Base-by-base conservation (phyloP, 1,284 basidiomycete species). In the Rhodotorula glutinis region DNA sequence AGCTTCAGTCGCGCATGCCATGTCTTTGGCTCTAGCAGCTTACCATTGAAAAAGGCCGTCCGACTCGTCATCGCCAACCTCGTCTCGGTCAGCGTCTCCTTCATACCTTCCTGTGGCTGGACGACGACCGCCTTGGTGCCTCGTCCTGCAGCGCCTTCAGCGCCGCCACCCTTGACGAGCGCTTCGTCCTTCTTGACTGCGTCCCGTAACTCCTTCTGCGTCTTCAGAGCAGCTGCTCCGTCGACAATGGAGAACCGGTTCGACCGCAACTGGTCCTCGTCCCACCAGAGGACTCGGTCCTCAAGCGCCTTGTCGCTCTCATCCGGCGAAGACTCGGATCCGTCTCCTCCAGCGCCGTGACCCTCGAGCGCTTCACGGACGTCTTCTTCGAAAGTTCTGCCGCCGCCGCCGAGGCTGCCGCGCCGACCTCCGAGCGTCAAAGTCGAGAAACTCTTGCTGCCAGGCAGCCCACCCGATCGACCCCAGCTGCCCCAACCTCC, bases 41-140 rank as follows among this genome's bases (percentile, higher is more conserved):
- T 57, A 70, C 69, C 91, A 83, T 93, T 91, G 82, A 96, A 95
- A 79, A 92, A 96, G 10, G 92, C 93, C 25, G 91, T 90, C 58
- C 94, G 85, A 76, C 90, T 93, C 4, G 94, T 96, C 92, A 98
- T 97, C 0, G 95, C 95, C 74, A 98, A 81, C 55, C 92, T 82
- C 7, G 91, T 93, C 29, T 90, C 63, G 13, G 30, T 89, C 74
- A 92, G 85, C 17, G 85, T 85, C 49, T 77, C 80, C 67, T 76
- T 78, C 60, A 76, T 76, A 40, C 69, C 75, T 53, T 74, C 62
- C 25, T 43, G n/a, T 33, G 17, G 41, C 52, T 56, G 33, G 44
- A 53, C 73, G 64, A 67, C 74, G 68, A 68, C 72, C 61, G 63
- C 76, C 80, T 67, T 77, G 33, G 27, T 33, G 23, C 30, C 78